phyloP scores from a whole-genome alignment of 192 early-diverging fungal species.

The Phlyctochytrium bullatum region DNA sequence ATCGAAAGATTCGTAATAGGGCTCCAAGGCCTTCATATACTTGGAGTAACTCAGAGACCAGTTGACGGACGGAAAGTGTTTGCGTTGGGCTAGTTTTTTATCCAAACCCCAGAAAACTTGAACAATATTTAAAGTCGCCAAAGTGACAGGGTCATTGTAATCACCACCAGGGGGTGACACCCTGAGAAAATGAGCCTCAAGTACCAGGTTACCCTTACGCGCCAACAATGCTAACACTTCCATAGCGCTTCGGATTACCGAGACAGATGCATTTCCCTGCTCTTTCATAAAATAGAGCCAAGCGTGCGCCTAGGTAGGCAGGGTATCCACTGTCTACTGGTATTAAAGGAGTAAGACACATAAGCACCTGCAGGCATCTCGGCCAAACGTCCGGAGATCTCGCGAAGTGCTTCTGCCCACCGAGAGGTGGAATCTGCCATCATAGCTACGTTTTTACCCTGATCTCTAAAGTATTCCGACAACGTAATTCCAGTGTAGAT shows the following conservation, averaged over 20 bases:
- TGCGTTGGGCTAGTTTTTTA: constrained; percentile 99
- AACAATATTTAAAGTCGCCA: constrained; percentile 96
- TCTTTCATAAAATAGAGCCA: constrained; percentile 99
- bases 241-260: constrained; percentile 88
- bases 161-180: constrained; percentile 99
- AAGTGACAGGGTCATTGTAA: constrained; percentile 98
- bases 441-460: constrained; percentile 99
- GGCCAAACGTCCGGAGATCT: constrained; percentile 99
- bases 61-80: constrained; percentile 99
- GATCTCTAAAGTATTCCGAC: constrained; percentile 99
- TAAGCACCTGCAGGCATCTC: constrained; percentile 93
- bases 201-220: constrained; percentile 48
- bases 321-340: constrained; percentile 90
- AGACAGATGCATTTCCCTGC: constrained; percentile 97
- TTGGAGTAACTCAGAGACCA: constrained; percentile 98
- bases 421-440: constrained; percentile 99
- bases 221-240: constrained; percentile 95
- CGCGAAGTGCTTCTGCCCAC: constrained; percentile 99
- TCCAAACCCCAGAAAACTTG: constrained; percentile 99
- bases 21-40: constrained; percentile 96
- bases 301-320: constrained; percentile 94
- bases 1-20: constrained; percentile 92
- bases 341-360: neutral
- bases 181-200: constrained; percentile 29
- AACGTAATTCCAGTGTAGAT: constrained; percentile 99